phyloP scores from a whole-genome alignment of 2,329 filamentous ascomycete genomes.

The Exophiala aquamarina region DNA sequence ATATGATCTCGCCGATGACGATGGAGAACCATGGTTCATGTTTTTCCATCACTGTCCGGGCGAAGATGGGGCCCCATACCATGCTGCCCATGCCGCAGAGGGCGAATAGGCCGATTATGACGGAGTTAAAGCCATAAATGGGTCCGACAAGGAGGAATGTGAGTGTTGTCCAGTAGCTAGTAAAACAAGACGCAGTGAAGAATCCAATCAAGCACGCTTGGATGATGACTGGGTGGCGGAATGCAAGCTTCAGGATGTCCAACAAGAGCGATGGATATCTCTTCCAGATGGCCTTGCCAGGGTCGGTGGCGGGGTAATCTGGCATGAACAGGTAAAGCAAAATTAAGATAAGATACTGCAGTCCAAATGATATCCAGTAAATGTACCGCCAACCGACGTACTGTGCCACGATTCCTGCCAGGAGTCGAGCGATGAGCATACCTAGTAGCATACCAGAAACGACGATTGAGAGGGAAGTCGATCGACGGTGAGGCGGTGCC shows the following conservation, averaged over 20 bases:
- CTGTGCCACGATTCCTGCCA: slow-evolving; percentile 73
- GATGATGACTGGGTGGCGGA: slow-evolving; percentile 66
- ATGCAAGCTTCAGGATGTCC: slow-evolving; percentile 64
- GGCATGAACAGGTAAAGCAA: slow-evolving; percentile 74
- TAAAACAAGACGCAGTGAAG: slow-evolving; percentile 62
- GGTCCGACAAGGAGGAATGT: slow-evolving; percentile 74
- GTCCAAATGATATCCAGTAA: slow-evolving; percentile 73
- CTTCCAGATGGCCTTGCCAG: slow-evolving; percentile 41
- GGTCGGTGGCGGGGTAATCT: slow-evolving; percentile 75
- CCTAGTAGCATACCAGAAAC: slow-evolving; percentile 74
- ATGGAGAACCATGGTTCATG: slow-evolving; percentile 65
- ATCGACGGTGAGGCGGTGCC: slow-evolving; percentile 66
- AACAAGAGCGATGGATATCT: slow-evolving; percentile 53
- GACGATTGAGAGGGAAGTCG: slow-evolving; percentile 70
- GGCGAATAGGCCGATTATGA: slow-evolving; percentile 75
- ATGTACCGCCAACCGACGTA: slow-evolving; percentile 74
- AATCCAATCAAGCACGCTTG: slow-evolving; percentile 70
- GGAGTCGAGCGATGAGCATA: slow-evolving; percentile 71
- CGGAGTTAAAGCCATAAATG: slow-evolving; percentile 67
- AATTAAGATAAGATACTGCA: slow-evolving; percentile 67
- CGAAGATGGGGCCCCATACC: slow-evolving; percentile 66
- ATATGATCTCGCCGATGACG: slow-evolving; percentile 60
- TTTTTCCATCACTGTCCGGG: slow-evolving; percentile 67
- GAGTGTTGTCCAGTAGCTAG: slow-evolving; percentile 71
- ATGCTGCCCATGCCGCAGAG: slow-evolving; percentile 73